Evolutionary conservation across 495 filamentous ascomycete genomes (phyloP), one percentile per base, ranked within the genome.

Genomic region (Hypoxylon fuscum): DNA sequence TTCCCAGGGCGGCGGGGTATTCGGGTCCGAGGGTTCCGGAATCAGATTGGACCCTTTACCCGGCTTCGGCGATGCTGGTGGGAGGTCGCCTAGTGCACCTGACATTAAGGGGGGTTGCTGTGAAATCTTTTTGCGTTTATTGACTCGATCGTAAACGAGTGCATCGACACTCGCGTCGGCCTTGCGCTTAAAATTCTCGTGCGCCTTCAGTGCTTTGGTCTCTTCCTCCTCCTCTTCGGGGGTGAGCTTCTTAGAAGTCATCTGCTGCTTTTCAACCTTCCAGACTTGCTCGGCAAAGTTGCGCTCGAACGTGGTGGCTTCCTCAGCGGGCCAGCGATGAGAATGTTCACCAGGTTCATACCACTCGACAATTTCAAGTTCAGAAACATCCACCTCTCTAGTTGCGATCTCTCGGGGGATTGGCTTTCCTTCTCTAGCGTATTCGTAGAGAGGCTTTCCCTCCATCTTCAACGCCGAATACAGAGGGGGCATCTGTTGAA

Each of bases 361-460:
- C 89, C 92, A 98, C 72, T 96, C 90, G 34, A 94, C 64, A 52
- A 98, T 68, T 68, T 96, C 89, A 61, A 98, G 71, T 20, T 89
- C 81, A 42, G 80, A 65, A 1, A 95, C 91, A 48, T 89, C 86
- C 3, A 98, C 90, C 0, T 88, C 86, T 48, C 95, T 75, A 54
- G 87, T 81, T 72, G 92, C 81, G 47, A 99, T 95, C 74, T 96
- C 90, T 52, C 87, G 77, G 2, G 94, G 94, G 6, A 93, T 85
- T 47, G 88, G 82, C 69, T 89, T 91, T 1, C 96, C 96, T 70
- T 90, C 91, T 11, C 96, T 79, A 22, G 96, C 96, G 76, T 98
- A 98, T 78, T 99, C 93, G 68, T 98, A 99, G 23, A 96, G 79
- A 23, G 87, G 87, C 78, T 97, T 98, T 1, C 95, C 95, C 49